Percentiles rank a stretch among this genome's conserved stretches.
Conservation (phyloP, 2,329 filamentous ascomycete species). For the Hypoxylon sp. region DNA sequence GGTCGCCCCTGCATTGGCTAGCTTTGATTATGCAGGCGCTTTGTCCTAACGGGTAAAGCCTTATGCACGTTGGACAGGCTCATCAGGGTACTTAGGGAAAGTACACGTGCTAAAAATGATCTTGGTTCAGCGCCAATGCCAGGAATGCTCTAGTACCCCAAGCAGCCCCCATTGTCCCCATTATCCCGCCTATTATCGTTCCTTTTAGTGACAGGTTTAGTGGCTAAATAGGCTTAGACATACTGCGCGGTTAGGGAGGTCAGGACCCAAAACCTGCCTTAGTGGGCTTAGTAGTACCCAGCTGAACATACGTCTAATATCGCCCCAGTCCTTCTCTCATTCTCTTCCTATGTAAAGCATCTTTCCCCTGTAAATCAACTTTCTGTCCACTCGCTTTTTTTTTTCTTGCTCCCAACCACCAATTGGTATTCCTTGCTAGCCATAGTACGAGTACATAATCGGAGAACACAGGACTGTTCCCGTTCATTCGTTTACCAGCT, state of each 20-base stretch:
- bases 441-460: constrained; percentile 40
- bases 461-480: constrained; percentile 46
- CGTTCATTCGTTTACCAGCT: constrained; percentile 41
- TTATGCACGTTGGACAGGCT: constrained; percentile 21
- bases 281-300: constrained; percentile 30
- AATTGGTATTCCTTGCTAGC: constrained; percentile 32
- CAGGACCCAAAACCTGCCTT: constrained; percentile 22
- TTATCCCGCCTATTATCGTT: constrained; percentile 26
- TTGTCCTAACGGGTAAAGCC: constrained; percentile 40
- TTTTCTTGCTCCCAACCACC: constrained; percentile 36
- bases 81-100: constrained; percentile 14
- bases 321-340: constrained; percentile 3
- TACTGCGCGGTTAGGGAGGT: constrained; percentile 22
- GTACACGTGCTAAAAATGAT: constrained; percentile 35
- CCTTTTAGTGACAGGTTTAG: constrained; percentile 27
- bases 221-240: constrained; percentile 38
- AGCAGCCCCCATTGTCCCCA: constrained; percentile 4
- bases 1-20: constrained; percentile 41
- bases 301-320: constrained; percentile 17
- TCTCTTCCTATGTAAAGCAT: constrained; percentile 23
- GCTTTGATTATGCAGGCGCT: constrained; percentile 38
- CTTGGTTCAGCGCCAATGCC: constrained; percentile 22
- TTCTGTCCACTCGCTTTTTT: constrained; percentile 38
- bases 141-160: constrained; percentile 27
- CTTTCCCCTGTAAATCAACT: constrained; percentile 31